Conservation (phyloP, 2,329 filamentous ascomycete genomes). For the Hortaea sp. region DNA sequence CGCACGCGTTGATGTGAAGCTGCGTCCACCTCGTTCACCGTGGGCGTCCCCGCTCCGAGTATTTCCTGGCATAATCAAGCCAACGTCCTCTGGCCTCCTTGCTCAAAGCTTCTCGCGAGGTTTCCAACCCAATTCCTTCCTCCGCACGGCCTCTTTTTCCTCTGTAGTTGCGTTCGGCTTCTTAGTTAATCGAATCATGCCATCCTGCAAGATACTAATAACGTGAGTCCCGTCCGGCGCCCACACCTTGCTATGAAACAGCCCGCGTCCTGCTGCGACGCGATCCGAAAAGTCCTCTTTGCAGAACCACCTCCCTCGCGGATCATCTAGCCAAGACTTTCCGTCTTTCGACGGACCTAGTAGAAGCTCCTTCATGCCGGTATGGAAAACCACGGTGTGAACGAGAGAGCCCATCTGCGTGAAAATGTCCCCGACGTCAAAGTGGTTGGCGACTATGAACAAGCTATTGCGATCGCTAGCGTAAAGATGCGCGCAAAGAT, state of each 20-base stretch:
- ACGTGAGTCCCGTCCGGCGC: slow-evolving; percentile 32
- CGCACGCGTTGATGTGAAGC: too few relatives aligned
- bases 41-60: too few relatives aligned
- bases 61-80: too few relatives aligned
- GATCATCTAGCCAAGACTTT: slow-evolving; percentile 19
- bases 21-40: too few relatives aligned
- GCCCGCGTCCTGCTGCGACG: slow-evolving; percentile 34
- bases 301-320: slow-evolving; percentile 34
- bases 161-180: slow-evolving; percentile 7
- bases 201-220: slow-evolving; percentile 41
- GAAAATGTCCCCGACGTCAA: slow-evolving; percentile 32
- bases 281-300: slow-evolving; percentile 40
- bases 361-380: slow-evolving; percentile 28
- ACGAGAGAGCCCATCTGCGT: slow-evolving; percentile 38
- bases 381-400: slow-evolving; percentile 41
- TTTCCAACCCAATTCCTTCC: not conserved
- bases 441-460: slow-evolving; percentile 41
- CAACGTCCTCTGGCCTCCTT: too few relatives aligned
- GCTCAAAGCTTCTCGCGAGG: not conserved
- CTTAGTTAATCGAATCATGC: slow-evolving; percentile 29
- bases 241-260: slow-evolving; percentile 40
- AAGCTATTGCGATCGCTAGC: slow-evolving; percentile 47
- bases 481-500: slow-evolving; percentile 49
- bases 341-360: slow-evolving; percentile 19
- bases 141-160: not conserved